Percentiles rank a stretch among this genome's conserved stretches.
Evolutionary conservation across 305 asterid species (phyloP).

Genomic region (Fraxinus platypoda): DNA sequence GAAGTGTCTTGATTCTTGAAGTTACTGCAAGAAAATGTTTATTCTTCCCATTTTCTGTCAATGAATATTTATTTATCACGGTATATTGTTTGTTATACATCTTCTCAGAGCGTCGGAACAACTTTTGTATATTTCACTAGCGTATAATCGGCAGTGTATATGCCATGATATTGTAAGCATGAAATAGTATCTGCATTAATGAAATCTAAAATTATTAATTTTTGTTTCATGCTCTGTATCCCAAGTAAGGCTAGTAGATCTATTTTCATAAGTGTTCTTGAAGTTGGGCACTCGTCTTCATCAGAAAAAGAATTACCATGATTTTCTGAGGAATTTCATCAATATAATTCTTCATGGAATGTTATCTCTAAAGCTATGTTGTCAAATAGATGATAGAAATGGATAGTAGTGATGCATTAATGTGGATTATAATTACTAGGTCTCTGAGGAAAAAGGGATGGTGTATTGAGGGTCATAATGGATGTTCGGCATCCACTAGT

Average conservation of each 20-base stretch:
- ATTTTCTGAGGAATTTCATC: background rate
- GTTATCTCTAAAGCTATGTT: constrained; percentile 4
- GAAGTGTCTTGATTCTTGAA: background rate
- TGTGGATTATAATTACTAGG: background rate
- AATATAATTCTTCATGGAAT: constrained; percentile 9
- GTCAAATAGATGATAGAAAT: background rate
- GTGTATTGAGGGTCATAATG: background rate
- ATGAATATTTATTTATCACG: background rate
- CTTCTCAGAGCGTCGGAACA: background rate
- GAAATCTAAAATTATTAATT: background rate
- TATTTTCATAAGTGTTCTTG: background rate
- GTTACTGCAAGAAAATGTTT: background rate
- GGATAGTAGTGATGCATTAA: background rate
- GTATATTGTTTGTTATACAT: background rate
- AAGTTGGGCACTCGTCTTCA: background rate
- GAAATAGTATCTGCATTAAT: background rate
- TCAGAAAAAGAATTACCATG: background rate
- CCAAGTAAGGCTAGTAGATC: background rate
- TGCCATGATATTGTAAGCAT: background rate
- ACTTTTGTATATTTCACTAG: background rate
- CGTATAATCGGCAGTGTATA: background rate
- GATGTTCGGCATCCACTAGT: background rate
- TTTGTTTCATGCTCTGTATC: background rate
- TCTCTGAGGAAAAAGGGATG: background rate
- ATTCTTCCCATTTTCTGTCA: background rate